A percentile compares a stretch with the other conserved stretches of the same genome.
phyloP scores from a whole-genome alignment of 257 asterid species.

The Gardenia jasminoides region DNA sequence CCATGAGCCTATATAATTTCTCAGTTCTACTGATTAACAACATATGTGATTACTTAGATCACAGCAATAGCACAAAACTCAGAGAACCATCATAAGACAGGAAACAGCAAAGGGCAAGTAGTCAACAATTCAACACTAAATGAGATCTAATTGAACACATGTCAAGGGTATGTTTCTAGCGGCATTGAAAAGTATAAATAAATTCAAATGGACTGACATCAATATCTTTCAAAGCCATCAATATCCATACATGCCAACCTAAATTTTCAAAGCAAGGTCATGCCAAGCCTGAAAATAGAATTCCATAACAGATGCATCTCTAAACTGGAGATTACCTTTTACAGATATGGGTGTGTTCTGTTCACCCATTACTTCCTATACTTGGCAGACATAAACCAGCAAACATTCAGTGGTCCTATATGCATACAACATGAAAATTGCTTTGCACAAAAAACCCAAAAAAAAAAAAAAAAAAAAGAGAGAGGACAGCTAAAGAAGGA shows the following conservation, averaged over 20 bases:
- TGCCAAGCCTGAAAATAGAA: neutral
- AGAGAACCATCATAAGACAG: neutral
- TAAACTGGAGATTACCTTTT: neutral
- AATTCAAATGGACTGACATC: neutral
- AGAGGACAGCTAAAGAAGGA: no score
- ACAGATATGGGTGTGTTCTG: neutral
- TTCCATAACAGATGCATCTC: neutral
- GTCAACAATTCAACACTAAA: neutral
- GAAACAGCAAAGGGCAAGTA: neutral
- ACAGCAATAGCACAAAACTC: neutral
- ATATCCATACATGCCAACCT: neutral
- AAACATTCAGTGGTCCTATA: neutral
- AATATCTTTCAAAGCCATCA: neutral
- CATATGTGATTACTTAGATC: neutral
- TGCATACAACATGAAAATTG: neutral
- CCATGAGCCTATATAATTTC: neutral
- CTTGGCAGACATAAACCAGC: neutral
- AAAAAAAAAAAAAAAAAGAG: no score
- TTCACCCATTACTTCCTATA: neutral
- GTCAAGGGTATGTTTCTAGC: neutral
- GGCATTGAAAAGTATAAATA: neutral
- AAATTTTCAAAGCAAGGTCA: neutral
- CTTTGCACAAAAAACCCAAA: neutral
- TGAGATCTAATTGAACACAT: neutral
- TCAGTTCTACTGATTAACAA: neutral